phyloP scores from a whole-genome alignment of 306 rosid genomes.

The Geum urbanum region DNA sequence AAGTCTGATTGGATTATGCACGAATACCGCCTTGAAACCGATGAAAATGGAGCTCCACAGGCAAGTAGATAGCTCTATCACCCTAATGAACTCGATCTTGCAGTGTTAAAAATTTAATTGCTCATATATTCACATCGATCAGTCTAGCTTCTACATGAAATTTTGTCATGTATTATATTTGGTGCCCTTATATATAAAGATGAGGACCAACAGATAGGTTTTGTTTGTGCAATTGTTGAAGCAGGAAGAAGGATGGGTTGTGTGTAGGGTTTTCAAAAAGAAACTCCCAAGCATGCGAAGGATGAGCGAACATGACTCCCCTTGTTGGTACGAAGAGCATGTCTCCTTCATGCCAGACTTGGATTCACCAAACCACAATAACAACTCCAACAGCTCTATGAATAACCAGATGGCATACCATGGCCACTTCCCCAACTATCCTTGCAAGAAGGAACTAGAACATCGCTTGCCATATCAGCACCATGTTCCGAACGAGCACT shows the following conservation, averaged over 20 bases:
- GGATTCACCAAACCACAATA: slow-evolving; percentile 66
- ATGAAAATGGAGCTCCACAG: slow-evolving; percentile 85
- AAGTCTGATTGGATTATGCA: slow-evolving; percentile 99
- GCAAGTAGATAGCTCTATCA: slow-evolving; percentile 29
- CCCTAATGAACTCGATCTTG: background rate
- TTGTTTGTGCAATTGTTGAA: slow-evolving; percentile 13
- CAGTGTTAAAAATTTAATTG: background rate
- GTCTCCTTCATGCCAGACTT: slow-evolving; percentile 65
- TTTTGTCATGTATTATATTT: background rate
- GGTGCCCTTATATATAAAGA: background rate
- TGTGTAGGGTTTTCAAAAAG: slow-evolving; percentile 92
- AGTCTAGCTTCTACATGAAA: background rate
- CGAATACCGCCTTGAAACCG: slow-evolving; percentile 81
- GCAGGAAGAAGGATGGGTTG: slow-evolving; percentile 99
- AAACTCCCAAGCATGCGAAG: slow-evolving; percentile 66
- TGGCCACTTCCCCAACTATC: slow-evolving; percentile 31
- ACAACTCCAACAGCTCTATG: slow-evolving; percentile 29
- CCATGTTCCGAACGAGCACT: slow-evolving; percentile 37
- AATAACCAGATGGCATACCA: slow-evolving; percentile 33
- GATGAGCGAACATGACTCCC: slow-evolving; percentile 68
- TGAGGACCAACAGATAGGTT: background rate
- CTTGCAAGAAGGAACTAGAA: slow-evolving; percentile 67
- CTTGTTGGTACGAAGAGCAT: slow-evolving; percentile 86
- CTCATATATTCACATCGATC: background rate
- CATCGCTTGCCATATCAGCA: slow-evolving; percentile 37